Base-by-base conservation (phyloP, 1,139 yeast species). In the Scheffersomyces titani region DNA sequence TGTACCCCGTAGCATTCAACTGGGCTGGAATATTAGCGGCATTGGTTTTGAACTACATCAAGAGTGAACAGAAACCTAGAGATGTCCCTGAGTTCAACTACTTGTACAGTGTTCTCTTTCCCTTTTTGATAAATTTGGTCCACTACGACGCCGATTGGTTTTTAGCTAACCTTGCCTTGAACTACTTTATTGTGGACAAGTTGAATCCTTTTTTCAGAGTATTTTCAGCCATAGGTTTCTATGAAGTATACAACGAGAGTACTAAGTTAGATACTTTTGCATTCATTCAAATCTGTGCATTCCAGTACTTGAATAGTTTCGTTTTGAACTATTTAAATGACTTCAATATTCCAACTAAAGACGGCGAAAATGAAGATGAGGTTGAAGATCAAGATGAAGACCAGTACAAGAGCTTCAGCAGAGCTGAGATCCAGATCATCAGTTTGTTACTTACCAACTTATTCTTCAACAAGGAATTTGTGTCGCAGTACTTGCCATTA, bases 51-150 rank as follows among this genome's bases (percentile, higher is more conserved):
- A 70, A 73, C 52, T 72, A 74, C 57, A 63, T 69, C 30, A 67
- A 65, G 55, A 51, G 51, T 47, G 59, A 66, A 59, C 61, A 55
- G 30, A 47, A 58, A 49, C 30, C 60, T 19, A 61, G 61, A 55
- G 53, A 55, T 18, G 63, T 72, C 49, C 83, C 83, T 6, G 80
- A 76, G 53, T 80, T 79, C 62, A 75, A 78, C 60, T 66, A 72
- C 56, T 52, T 79, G 16, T 76, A 77, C 62, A 67, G 79, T 24
- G 60, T 75, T 6, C 58, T 76, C 40, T 60, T 80, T 7, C 82
- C 83, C 0, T 63, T 71, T 51, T 63, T 68, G 19, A 61, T 73
- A 20, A 62, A 63, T 53, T 57, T 72, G 36, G 57, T 72, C 40
- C 65, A 67, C 54, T 60, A 66, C 36, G 59, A 61, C 50, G 64